Conservation (phyloP, 257 asterid genomes). For the Cynanchum wilfordii region DNA sequence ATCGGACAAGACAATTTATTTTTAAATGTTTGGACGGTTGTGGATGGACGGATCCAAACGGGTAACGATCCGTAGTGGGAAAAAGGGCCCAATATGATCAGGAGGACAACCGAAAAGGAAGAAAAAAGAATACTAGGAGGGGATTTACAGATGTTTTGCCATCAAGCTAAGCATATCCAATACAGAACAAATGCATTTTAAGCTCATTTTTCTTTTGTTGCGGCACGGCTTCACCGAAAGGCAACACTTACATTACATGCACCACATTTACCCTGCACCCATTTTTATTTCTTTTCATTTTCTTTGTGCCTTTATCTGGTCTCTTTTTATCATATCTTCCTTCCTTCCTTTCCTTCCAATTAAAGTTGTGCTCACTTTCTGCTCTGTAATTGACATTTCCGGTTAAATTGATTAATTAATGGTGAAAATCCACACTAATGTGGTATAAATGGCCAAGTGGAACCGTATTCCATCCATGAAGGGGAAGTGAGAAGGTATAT, state of each 20-base stretch:
- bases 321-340: too few species aligned
- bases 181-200: not conserved
- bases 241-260: too few species aligned
- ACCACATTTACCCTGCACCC: too few species aligned
- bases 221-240: slow-evolving; percentile 36
- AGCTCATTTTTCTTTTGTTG: slow-evolving; percentile 27
- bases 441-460: too few species aligned
- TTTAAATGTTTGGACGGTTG: slow-evolving; percentile 9
- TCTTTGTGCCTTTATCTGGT: too few species aligned
- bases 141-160: slow-evolving; percentile 5
- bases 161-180: slow-evolving; percentile 1
- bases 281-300: too few species aligned
- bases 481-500: not conserved
- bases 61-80: slow-evolving; percentile 13
- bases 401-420: too few species aligned
- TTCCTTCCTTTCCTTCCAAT: too few species aligned
- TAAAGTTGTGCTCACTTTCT: too few species aligned
- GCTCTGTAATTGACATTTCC: too few species aligned
- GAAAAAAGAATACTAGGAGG: not conserved
- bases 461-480: not conserved
- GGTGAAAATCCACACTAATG: too few species aligned
- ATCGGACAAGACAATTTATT: not conserved
- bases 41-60: slow-evolving; percentile 29
- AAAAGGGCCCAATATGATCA: slow-evolving; percentile 31
- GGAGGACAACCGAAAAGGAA: not conserved